phyloP scores from a whole-genome alignment of 345 rosid genomes.

The Turnera subulata region DNA sequence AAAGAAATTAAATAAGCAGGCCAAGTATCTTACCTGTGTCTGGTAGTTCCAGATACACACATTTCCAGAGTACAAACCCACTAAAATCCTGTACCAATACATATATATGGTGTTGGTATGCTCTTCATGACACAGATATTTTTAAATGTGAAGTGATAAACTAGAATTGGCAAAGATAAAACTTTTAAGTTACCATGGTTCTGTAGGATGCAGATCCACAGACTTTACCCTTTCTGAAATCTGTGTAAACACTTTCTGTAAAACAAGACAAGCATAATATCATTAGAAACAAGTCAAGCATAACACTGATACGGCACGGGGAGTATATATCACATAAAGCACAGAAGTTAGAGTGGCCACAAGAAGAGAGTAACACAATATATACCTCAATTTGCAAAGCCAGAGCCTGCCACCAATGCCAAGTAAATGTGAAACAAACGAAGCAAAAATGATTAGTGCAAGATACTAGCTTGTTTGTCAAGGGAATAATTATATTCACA shows the following conservation, averaged over 20 bases:
- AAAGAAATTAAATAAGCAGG: background rate
- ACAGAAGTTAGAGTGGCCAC: too few relatives aligned
- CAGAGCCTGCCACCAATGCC: background rate
- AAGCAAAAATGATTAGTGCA: background rate
- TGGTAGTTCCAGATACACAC: slow-evolving; percentile 36
- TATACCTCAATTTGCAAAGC: slow-evolving; percentile 8
- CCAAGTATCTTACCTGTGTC: slow-evolving; percentile 22
- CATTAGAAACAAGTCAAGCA: too few relatives aligned
- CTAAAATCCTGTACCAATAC: slow-evolving; percentile 22
- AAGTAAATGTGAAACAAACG: background rate
- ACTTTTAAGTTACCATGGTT: slow-evolving; percentile 32
- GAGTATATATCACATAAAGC: too few relatives aligned
- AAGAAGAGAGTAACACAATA: too few relatives aligned
- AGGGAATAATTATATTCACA: too few relatives aligned
- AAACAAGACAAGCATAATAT: background rate
- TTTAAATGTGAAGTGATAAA: background rate
- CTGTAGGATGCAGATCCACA: slow-evolving; percentile 34
- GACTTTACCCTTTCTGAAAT: slow-evolving; percentile 34
- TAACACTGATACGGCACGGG: too few relatives aligned
- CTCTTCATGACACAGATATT: background rate
- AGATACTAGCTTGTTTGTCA: too few relatives aligned
- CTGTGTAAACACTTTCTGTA: slow-evolving; percentile 18
- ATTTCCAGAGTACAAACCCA: slow-evolving; percentile 32
- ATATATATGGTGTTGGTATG: background rate
- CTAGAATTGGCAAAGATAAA: background rate